Base-by-base conservation (phyloP, 2,329 filamentous ascomycete species). In the Fusarium sp. region DNA sequence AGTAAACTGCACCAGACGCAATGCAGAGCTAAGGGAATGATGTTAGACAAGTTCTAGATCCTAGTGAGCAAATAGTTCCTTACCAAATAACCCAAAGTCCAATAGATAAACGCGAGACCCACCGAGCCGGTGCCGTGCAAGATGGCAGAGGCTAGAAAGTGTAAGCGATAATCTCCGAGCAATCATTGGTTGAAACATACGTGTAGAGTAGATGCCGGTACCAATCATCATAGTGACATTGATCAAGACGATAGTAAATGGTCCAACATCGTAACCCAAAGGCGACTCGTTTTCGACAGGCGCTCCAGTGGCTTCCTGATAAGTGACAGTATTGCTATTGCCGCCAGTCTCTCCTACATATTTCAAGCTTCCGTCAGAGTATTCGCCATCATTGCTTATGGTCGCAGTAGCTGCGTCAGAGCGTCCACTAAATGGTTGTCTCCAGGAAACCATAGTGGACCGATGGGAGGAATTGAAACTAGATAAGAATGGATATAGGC, bases 191-290 rank as follows among this genome's bases (percentile, higher is more conserved):
- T 26, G 11, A 20, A 34, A 79, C 86, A 71, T 71, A 89, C 87
- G 88, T 0, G 88, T 90, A 1, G 87, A 89, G 58, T 87, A 89
- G 17, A 89, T 83, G 44, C 87, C 87, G 0, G 86, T 89, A 2
- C 88, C 88, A 44, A 90, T 79, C 86, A 90, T 89, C 75, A 85
- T 83, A 56, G 85, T 86, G 42, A 90, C 74, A 60, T 89, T 90
- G 53, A 90, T 73, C 38, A 88, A 88, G 28, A 89, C 78, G 23
- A 88, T 83, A 0, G 87, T 86, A 6, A 85, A 64, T 54, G 80
- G 83, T 11, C 83, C 83, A 17, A 89, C 87, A 15, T 84, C 77
- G 63, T 89, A 88, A 0, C 87, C 88, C 3, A 90, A 75, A 0
- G 88, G 87, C 1, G 86, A 89, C 4, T 81, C 70, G 2, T 76